These are phyloP conservation scores for Phylloporus sp. DNA, from an alignment of 768 basidiomycete genomes.

Conservation along the genomic window DNA sequence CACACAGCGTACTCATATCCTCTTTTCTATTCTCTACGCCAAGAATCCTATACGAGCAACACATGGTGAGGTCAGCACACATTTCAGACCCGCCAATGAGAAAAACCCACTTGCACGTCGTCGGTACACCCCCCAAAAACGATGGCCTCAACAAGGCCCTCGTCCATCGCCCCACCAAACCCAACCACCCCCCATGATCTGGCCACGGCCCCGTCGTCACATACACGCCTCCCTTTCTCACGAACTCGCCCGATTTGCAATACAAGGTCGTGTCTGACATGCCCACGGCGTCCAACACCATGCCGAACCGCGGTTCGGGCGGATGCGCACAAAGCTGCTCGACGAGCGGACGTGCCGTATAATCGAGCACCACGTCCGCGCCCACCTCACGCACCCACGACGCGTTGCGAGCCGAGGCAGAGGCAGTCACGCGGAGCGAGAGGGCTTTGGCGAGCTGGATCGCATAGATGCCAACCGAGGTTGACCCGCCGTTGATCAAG, in stretches of 20 bases:
- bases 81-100: neutral
- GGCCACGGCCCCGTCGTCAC: constrained; percentile 49
- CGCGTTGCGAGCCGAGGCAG: constrained; percentile 57
- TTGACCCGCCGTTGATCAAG: constrained; percentile 68
- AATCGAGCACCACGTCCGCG: constrained; percentile 68
- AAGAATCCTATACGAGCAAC: constrained; percentile 20
- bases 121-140: constrained; percentile 50
- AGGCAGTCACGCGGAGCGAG: constrained; percentile 54
- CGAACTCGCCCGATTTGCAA: constrained; percentile 44
- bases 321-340: constrained; percentile 41
- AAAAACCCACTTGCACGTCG: constrained; percentile 41
- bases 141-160: constrained; percentile 30
- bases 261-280: constrained; percentile 46
- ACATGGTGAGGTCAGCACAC: neutral
- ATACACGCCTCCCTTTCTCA: constrained; percentile 48
- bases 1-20: constrained; percentile 34
- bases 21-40: constrained; percentile 28
- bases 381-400: constrained; percentile 53
- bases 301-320: constrained; percentile 48
- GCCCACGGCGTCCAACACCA: constrained; percentile 58
- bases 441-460: constrained; percentile 68
- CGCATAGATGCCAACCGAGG: constrained; percentile 62
- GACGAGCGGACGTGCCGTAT: constrained; percentile 47
- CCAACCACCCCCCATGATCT: constrained; percentile 16
- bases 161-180: neutral